These are phyloP conservation scores for Leishmania martiniquensis DNA, from an alignment of 208 protist species.

Conservation along the genomic window DNA sequence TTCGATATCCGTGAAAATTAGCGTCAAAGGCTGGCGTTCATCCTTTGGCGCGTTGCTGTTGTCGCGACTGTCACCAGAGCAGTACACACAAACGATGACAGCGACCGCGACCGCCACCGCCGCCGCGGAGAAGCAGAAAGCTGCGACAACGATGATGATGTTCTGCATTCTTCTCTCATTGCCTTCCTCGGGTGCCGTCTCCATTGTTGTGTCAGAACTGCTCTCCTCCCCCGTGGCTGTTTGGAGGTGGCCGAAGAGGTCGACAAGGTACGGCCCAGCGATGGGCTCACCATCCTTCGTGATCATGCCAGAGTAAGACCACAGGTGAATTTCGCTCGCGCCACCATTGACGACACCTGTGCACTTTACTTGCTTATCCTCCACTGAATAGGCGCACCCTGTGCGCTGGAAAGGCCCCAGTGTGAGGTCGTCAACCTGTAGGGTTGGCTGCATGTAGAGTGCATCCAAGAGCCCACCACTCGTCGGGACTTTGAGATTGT, in stretches of 20 bases:
- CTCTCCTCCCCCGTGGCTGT: neutral
- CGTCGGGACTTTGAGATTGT: neutral
- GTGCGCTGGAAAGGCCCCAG: conserved; percentile 18
- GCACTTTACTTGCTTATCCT: neutral
- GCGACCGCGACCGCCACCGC: conserved; percentile 4
- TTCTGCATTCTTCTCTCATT: neutral
- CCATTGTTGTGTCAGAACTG: neutral
- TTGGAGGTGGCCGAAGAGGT: neutral
- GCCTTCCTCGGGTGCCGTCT: neutral
- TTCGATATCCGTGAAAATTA: conserved; percentile 79
- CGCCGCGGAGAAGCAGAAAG: neutral
- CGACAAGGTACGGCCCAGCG: conserved; percentile 10
- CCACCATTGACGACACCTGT: conserved; percentile 11
- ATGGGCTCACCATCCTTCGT: too few species aligned
- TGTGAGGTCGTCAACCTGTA: conserved; percentile 16
- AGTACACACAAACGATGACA: conserved; percentile 20
- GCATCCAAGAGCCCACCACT: neutral
- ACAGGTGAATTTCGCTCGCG: conserved; percentile 5
- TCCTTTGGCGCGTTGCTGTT: conserved; percentile 65
- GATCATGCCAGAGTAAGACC: conserved; percentile 1
- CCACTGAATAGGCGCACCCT: neutral
- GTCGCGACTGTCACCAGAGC: conserved; percentile 37
- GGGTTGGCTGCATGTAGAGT: conserved; percentile 4
- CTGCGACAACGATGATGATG: conserved; percentile 8
- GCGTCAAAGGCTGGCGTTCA: conserved; percentile 36